A percentile compares a stretch with the other conserved stretches of the same genome.
These are phyloP conservation scores for Neostapfia colusana DNA, from an alignment of 176 grass and related monocot species.

Conservation along the genomic window DNA sequence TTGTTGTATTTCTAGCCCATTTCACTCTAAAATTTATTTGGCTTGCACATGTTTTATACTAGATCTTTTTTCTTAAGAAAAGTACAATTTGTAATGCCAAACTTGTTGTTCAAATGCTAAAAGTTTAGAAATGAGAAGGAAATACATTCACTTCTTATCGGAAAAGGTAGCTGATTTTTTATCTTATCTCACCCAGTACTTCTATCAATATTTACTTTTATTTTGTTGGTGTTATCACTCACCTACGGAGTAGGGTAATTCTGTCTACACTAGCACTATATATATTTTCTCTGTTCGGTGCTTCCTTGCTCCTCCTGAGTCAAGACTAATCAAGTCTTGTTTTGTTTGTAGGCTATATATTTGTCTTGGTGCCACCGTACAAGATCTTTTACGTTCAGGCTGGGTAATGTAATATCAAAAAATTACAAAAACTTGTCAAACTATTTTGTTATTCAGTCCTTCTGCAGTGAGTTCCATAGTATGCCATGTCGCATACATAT, in stretches of 20 bases:
- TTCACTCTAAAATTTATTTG: background rate
- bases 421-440: background rate
- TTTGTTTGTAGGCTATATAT: background rate
- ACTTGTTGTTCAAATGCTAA: background rate
- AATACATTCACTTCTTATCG: background rate
- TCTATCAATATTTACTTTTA: background rate
- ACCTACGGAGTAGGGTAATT: background rate
- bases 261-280: background rate
- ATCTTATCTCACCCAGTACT: background rate
- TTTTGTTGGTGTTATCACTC: background rate
- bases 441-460: conserved; percentile 1
- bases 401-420: background rate
- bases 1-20: background rate
- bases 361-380: background rate
- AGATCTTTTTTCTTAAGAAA: background rate
- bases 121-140: background rate
- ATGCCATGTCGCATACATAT: background rate
- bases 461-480: background rate
- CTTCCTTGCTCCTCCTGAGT: background rate
- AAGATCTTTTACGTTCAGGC: background rate
- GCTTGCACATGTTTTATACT: background rate
- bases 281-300: conserved; percentile 15
- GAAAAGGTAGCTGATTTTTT: background rate
- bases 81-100: background rate
- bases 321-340: background rate